Evolutionary conservation across 1,284 basidiomycete genomes (phyloP).

Genomic region (Puccinia coronata): DNA sequence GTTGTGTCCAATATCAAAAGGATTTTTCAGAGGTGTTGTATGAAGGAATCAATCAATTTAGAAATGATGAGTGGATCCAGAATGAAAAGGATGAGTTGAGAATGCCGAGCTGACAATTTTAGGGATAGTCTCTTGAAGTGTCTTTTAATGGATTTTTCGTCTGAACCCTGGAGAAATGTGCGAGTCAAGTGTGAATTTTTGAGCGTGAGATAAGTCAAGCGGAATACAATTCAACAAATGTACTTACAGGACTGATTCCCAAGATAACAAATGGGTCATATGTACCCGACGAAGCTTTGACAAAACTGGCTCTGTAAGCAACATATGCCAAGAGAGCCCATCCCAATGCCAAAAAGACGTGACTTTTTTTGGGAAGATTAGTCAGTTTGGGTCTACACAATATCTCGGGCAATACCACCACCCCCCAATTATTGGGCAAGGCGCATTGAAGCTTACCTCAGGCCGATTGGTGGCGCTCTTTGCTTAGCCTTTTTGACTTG

Average conservation of each 20-base stretch:
- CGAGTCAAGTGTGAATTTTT: neutral
- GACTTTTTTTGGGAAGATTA: conserved; percentile 53
- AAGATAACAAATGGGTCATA: conserved; percentile 97
- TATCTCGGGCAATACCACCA: conserved; percentile 62
- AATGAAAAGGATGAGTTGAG: neutral
- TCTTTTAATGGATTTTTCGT: conserved; percentile 92
- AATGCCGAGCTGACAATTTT: conserved; percentile 68
- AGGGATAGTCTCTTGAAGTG: conserved; percentile 93
- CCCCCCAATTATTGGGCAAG: conserved; percentile 55
- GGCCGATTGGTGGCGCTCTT: conserved; percentile 22
- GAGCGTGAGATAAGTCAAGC: neutral
- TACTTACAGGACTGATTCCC: conserved; percentile 71
- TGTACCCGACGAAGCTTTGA: conserved; percentile 66
- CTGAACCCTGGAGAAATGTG: conserved; percentile 62
- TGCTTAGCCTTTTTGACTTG: conserved; percentile 35
- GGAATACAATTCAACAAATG: neutral
- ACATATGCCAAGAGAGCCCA: conserved; percentile 76
- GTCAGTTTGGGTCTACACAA: conserved; percentile 63
- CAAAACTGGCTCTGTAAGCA: conserved; percentile 66
- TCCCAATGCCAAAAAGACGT: conserved; percentile 68
- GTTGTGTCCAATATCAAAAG: conserved; percentile 19
- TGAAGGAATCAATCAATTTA: conserved; percentile 5
- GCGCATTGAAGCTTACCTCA: conserved; percentile 34
- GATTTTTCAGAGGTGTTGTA: neutral
- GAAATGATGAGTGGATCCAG: neutral